phyloP scores from a whole-genome alignment of 2,329 filamentous ascomycete species.

The Karstenula rhodostoma region DNA sequence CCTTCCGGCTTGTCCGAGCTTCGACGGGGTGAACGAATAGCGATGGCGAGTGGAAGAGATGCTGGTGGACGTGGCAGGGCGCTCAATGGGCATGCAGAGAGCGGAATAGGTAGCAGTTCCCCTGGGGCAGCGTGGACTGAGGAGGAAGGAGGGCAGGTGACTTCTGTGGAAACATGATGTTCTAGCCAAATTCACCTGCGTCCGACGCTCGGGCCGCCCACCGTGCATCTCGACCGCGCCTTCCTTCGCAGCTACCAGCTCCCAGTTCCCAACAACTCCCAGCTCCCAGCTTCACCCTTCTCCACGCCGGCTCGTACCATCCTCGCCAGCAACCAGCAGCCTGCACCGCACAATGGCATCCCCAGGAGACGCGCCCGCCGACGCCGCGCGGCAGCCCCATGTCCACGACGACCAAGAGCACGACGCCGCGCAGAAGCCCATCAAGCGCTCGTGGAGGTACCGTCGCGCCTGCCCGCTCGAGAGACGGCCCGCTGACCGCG shows the following conservation, averaged over 20 bases:
- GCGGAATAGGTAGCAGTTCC: constrained; percentile 3
- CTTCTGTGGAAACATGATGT: neutral
- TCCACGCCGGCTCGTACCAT: constrained; percentile 8
- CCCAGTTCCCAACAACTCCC: no score
- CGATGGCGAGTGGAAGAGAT: constrained; percentile 18
- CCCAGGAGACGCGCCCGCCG: constrained; percentile 27
- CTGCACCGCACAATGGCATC: constrained; percentile 36
- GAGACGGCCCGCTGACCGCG: constrained; percentile 22
- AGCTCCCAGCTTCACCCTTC: constrained; percentile 3
- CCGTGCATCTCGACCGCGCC: constrained; percentile 8
- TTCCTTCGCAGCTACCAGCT: neutral
- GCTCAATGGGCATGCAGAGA: neutral
- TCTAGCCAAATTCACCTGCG: constrained; percentile 2
- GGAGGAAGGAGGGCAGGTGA: constrained; percentile 14
- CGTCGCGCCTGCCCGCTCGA: constrained; percentile 17
- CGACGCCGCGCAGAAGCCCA: constrained; percentile 38
- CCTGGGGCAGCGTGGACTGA: neutral
- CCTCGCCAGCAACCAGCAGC: constrained; percentile 9
- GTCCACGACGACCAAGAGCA: constrained; percentile 16
- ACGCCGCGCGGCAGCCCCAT: constrained; percentile 14
- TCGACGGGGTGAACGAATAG: constrained; percentile 34
- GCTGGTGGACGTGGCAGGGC: constrained; percentile 13
- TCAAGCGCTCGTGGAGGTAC: constrained; percentile 51
- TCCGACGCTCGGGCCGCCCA: constrained; percentile 12
- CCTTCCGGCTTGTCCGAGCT: constrained; percentile 39